These are phyloP conservation scores for Aspergillus sclerotioniger DNA, from an alignment of 495 filamentous ascomycete species.

Conservation along the genomic window DNA sequence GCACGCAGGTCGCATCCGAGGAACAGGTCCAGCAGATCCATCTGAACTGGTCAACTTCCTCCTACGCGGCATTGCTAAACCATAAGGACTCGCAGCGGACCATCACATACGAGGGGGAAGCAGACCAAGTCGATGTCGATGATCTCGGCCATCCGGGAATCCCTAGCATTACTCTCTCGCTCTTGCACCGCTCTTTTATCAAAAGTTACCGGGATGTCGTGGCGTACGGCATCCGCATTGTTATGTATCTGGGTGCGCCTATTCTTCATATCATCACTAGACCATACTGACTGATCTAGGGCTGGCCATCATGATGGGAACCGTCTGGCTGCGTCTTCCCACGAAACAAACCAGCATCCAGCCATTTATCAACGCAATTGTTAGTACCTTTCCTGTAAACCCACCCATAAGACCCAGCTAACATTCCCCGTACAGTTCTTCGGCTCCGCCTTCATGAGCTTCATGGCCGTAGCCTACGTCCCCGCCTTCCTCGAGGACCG, in stretches of 20 bases:
- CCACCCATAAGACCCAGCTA: not conserved
- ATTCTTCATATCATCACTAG: not conserved
- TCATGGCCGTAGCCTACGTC: constrained; percentile 86
- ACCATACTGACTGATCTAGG: constrained; percentile 25
- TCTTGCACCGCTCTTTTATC: constrained; percentile 72
- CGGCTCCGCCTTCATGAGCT: constrained; percentile 82
- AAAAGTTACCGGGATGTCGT: constrained; percentile 80
- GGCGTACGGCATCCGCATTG: constrained; percentile 75
- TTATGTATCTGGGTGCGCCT: constrained; percentile 71
- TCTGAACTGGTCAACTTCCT: constrained; percentile 29
- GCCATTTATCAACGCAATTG: constrained; percentile 76
- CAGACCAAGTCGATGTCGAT: constrained; percentile 12
- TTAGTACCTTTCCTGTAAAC: constrained; percentile 14
- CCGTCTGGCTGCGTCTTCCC: constrained; percentile 72
- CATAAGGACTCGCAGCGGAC: constrained; percentile 14
- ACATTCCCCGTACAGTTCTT: constrained; percentile 58
- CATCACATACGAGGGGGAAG: constrained; percentile 16
- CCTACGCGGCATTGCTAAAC: constrained; percentile 11
- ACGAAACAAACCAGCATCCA: constrained; percentile 66
- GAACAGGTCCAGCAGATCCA: constrained; percentile 31
- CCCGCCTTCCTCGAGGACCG: constrained; percentile 81
- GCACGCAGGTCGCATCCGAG: constrained; percentile 38
- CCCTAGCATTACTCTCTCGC: constrained; percentile 38
- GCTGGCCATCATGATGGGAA: constrained; percentile 84
- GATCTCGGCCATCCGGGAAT: constrained; percentile 28